Evolutionary conservation across 352 stramenopile genomes (phyloP), one percentile per base, ranked within the genome.

Genomic region (Phytophthora niederhauseri): DNA sequence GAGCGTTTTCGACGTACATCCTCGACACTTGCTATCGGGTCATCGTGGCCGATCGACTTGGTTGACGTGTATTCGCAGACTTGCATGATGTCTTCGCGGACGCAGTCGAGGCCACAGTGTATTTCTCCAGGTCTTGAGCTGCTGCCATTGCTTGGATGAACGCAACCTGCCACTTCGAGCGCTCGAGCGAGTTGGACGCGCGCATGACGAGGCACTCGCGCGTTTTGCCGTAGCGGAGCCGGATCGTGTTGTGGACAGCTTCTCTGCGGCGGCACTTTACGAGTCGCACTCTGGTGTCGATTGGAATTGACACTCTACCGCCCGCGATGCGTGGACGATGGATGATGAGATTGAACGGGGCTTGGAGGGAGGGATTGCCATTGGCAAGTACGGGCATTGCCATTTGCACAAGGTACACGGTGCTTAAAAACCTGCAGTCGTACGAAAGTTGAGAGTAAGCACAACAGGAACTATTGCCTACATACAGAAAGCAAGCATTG

Each of bases 81-180:
- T 34, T 11, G 9, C 7, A 34, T 11, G 0, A 8, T 34, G 30
- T 34, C 9, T 22, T 34, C 7, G n/a, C 11, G 38, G 26, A 17
- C 45, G 41, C 28, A 22, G 52, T 14, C 36, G 57, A 46, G 12
- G 12, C 30, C 7, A 50, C 28, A 7, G 22, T 15, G 51, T 52
- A 9, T 26, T 41, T 11, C 43, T 14, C 15, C 1, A 55, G 14
- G 9, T 55, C 41, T 14, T 55, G 50, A 15, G 52, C 34, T 51
- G 58, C 65, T 55, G 51, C 58, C n/a, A 72, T 72, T 14, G 58
- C 43, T 56, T 57, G 56, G 20, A 68, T 68, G 15, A 72, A 34
- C 38, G 20, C 65, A 28, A 59, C 52, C 2, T 64, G 46, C 65
- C 58, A 72, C 19, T 72, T 68, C 12, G 62, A 53, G 14, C 14